Evolutionary conservation across 1,284 basidiomycete species (phyloP), one percentile per base, ranked within the genome.

Genomic region (Cryptococcus sp.): DNA sequence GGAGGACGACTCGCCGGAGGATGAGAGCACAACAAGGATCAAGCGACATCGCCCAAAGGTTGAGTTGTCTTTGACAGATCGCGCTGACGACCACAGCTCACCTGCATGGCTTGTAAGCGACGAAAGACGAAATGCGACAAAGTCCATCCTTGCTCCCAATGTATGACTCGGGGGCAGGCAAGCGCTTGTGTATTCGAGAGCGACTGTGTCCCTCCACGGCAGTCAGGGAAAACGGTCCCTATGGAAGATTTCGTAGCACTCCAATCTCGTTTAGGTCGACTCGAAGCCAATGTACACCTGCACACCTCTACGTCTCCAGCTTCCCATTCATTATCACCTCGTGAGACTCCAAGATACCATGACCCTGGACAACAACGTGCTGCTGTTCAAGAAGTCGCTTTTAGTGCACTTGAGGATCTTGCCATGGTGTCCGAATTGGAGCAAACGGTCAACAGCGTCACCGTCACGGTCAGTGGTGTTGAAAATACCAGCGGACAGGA

Each of bases 71-170:
- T 44, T 8, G 41, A 44, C 7, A 8, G 22, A 44, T 44, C 41
- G 13, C 29, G 41, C 41, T 44, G 41, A 44, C 41, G 41, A 8
- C 22, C 41, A 44, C 41, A 44, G 41, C 41, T 44, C 41, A 44
- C 41, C 4, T 44, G 41, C 22, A 3, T 44, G n/a, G 41, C 41
- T 8, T 44, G 41, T 22, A 44, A 44, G 41, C 41, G 41, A 19
- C 41, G 41, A 19, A 44, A 44, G 22, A 44, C 41, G n/a, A 44
- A 44, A n/a, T 44, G 41, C 22, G 41, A 44, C 41, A 44, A 44
- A 22, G n/a, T 19, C 6, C 22, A 44, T 8, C 41, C 41, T 44
- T 44, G 41, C 22, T n/a, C 41, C 22, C 41, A 8, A n/a, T 44
- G 41, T 22, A 10, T n/a, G n/a, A 19, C 41, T 8, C n/a, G 41